Percentiles rank a stretch among this genome's conserved stretches.
These are phyloP conservation scores for Phytophthora sansomeana DNA, from an alignment of 352 stramenopile genomes.

Conservation along the genomic window DNA sequence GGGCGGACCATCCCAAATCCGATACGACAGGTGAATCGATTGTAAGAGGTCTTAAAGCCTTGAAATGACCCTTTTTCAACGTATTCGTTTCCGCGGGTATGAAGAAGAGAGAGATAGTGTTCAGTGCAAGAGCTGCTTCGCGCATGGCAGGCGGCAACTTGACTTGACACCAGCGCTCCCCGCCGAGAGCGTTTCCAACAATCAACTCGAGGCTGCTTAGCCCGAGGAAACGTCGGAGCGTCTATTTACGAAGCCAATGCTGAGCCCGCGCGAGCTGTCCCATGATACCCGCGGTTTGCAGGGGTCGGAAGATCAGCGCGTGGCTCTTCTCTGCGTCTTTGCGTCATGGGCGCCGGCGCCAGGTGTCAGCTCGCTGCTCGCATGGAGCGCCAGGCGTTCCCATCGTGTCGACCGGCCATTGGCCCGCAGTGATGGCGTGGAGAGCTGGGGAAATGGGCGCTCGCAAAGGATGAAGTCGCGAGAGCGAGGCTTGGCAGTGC, in stretches of 20 bases:
- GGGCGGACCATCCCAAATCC: not conserved
- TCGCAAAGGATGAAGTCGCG: too few species aligned
- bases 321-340: slow-evolving; percentile 18
- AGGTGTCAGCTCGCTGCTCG: not conserved
- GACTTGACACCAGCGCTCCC: not conserved
- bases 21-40: not conserved
- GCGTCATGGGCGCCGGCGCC: not conserved
- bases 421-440: not conserved
- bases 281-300: not conserved
- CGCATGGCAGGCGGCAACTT: not conserved
- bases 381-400: slow-evolving; percentile 7
- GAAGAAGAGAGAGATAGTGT: not conserved
- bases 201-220: not conserved
- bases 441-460: not conserved
- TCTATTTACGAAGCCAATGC: not conserved
- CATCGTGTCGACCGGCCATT: slow-evolving; percentile 25
- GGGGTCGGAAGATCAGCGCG: slow-evolving; percentile 15
- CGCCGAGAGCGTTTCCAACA: not conserved
- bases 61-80: not conserved
- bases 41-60: not conserved
- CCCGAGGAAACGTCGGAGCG: not conserved
- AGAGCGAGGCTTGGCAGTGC: too few species aligned
- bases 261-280: not conserved
- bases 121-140: not conserved
- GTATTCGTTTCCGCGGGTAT: not conserved